These are phyloP conservation scores for Schizosaccharomyces versatilis DNA, from an alignment of 1,139 yeast genomes.

Conservation along the genomic window DNA sequence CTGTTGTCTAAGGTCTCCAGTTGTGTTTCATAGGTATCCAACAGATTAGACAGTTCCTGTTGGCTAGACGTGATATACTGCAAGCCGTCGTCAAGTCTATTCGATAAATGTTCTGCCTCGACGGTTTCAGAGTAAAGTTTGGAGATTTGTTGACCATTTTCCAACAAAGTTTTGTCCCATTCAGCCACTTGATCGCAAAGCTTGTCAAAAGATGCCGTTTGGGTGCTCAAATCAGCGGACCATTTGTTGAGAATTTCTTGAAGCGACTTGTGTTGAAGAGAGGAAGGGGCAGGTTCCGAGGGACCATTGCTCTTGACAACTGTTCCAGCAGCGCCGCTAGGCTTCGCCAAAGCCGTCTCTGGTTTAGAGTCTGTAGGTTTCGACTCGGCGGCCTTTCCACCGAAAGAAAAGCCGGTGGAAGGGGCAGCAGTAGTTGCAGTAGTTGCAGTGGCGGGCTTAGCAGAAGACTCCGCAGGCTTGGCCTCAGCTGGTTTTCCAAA, in stretches of 20 bases:
- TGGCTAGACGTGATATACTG: slow-evolving; percentile 79
- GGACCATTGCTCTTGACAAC: slow-evolving; percentile 8
- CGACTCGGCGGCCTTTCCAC: slow-evolving; percentile 15
- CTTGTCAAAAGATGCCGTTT: slow-evolving; percentile 52
- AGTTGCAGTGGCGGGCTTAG: background rate
- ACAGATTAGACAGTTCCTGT: slow-evolving; percentile 61
- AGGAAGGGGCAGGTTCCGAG: slow-evolving; percentile 30
- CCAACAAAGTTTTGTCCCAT: slow-evolving; percentile 71
- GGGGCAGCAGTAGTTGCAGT: slow-evolving; percentile 2
- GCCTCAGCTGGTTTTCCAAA: slow-evolving; percentile 1
- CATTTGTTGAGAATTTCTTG: slow-evolving; percentile 85
- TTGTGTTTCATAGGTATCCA: slow-evolving; percentile 69
- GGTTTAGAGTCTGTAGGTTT: slow-evolving; percentile 4
- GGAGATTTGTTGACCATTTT: slow-evolving; percentile 68
- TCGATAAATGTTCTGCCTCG: slow-evolving; percentile 67
- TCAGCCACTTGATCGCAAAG: slow-evolving; percentile 54
- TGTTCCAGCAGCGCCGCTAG: slow-evolving; percentile 12
- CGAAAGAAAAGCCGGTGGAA: slow-evolving; percentile 5
- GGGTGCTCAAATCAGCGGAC: slow-evolving; percentile 63
- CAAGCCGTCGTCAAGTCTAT: slow-evolving; percentile 67
- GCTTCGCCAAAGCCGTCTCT: slow-evolving; percentile 1
- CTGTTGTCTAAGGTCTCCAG: slow-evolving; percentile 27
- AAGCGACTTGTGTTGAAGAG: slow-evolving; percentile 71
- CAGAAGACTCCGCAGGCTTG: background rate
- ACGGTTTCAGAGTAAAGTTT: slow-evolving; percentile 57